Evolutionary conservation across 495 filamentous ascomycete species (phyloP).

Genomic region (Penicillium daleae): DNA sequence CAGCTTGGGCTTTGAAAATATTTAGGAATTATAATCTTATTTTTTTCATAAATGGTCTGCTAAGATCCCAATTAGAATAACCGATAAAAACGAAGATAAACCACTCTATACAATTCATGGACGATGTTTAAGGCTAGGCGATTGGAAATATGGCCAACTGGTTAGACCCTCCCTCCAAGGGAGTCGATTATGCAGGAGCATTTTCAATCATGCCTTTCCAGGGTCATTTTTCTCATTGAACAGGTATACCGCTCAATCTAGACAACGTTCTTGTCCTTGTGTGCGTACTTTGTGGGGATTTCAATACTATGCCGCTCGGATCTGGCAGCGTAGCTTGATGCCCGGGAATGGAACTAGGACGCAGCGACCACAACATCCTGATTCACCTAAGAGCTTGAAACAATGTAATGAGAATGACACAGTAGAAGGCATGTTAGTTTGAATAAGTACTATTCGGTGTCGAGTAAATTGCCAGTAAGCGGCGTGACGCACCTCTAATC

Average conservation of each 20-base stretch:
- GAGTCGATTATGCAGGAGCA: neutral
- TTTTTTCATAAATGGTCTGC: no score
- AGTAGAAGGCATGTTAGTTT: no score
- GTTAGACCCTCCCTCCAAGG: neutral
- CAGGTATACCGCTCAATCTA: no score
- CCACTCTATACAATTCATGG: no score
- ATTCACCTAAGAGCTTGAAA: neutral
- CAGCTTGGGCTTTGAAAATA: no score
- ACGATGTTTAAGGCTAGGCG: no score
- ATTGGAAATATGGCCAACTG: neutral
- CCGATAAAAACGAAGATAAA: no score
- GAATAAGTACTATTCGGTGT: neutral
- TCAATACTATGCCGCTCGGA: neutral
- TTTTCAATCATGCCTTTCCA: neutral
- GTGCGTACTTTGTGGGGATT: neutral
- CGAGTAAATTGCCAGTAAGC: neutral
- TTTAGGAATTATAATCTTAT: no score
- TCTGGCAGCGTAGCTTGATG: neutral
- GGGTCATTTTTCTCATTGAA: neutral
- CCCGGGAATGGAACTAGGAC: neutral
- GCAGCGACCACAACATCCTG: neutral
- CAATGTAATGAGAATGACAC: no score
- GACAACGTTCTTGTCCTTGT: no score
- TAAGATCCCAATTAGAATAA: no score
- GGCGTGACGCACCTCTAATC: neutral